Evolutionary conservation across 148 eudicot genomes (phyloP), one percentile per base, ranked within the genome.

Genomic region (Heliosperma pusillum): DNA sequence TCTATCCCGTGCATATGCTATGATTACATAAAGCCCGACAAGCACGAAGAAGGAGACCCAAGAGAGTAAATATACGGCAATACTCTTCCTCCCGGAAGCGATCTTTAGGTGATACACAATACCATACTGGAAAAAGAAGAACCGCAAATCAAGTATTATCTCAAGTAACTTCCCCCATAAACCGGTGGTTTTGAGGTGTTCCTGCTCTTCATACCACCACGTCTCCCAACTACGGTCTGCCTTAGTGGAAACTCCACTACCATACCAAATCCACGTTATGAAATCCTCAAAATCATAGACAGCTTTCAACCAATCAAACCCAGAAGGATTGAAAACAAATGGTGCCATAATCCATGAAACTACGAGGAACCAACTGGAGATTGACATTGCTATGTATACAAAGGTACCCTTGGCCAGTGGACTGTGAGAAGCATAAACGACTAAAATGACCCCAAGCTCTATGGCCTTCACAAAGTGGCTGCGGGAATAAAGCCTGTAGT

Each of bases 201-300:
- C 97, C 66, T 93, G 98, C 72, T 93, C 98, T 75, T 93, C 98
- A 59, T 89, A 88, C 98, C 98, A 93, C 98, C 98, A 93, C 6
- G 93, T 89, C 84, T 93, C 98, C 98, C 98, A 93, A 81, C 98
- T 88, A 75, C 83, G 79, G 20, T 93, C 98, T 10, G 97, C 89
- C 84, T 84, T 89, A 8, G 82, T 86, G 16, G 90, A 83, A 71
- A 88, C 86, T 22, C 98, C 97, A 52, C 90, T 83, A 9, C 78
- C 87, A 71, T 72, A 87, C 92, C 94, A 93, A 75, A 93, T 72
- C 98, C 98, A 93, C 33, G 77, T 85, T 62, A 93, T 82, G 66
- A 93, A 93, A 71, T 87, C 97, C 17, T 88, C 86, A 58, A 91
- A 93, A 53, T 93, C 98, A 30, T 93, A 89, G 16, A 93, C 98